phyloP scores from a whole-genome alignment of 2,329 filamentous ascomycete species.

The Beauveria brongniartii region DNA sequence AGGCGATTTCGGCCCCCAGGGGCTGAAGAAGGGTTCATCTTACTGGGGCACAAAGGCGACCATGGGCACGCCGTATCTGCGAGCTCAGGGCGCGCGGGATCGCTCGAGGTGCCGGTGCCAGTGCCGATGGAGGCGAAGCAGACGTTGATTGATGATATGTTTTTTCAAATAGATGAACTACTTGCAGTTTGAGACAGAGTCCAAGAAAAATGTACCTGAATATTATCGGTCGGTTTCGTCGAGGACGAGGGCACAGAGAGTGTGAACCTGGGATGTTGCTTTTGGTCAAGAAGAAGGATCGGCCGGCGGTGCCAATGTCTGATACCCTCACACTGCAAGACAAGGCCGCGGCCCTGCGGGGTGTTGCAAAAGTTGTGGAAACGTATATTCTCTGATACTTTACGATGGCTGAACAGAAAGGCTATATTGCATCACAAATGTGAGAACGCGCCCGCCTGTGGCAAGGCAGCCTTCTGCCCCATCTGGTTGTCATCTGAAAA shows the following conservation, averaged over 20 bases:
- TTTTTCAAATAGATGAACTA: slow-evolving; percentile 10
- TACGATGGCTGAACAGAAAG: no score
- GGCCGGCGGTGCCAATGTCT: slow-evolving; percentile 12
- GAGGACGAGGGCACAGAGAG: slow-evolving; percentile 12
- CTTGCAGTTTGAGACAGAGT: slow-evolving; percentile 3
- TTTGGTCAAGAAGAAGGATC: slow-evolving; percentile 13
- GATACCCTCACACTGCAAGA: slow-evolving; percentile 13
- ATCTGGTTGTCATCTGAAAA: no score
- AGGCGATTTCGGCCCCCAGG: neutral
- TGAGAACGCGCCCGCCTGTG: no score
- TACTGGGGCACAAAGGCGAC: slow-evolving; percentile 14
- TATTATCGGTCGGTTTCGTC: slow-evolving; percentile 11
- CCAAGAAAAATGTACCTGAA: slow-evolving; percentile 8
- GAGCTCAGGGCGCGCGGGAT: slow-evolving; percentile 7
- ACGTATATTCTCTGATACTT: neutral
- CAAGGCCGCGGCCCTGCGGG: slow-evolving; percentile 7
- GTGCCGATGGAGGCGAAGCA: slow-evolving; percentile 13
- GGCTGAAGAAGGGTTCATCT: slow-evolving; percentile 7
- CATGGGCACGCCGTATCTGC: slow-evolving; percentile 13
- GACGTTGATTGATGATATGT: slow-evolving; percentile 11
- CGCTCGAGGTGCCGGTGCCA: slow-evolving; percentile 11
- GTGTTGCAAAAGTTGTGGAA: neutral
- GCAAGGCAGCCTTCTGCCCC: no score
- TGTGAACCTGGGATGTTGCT: slow-evolving; percentile 12
- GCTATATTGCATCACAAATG: no score